phyloP scores from a whole-genome alignment of 2,329 filamentous ascomycete genomes.

The Fusarium musae region DNA sequence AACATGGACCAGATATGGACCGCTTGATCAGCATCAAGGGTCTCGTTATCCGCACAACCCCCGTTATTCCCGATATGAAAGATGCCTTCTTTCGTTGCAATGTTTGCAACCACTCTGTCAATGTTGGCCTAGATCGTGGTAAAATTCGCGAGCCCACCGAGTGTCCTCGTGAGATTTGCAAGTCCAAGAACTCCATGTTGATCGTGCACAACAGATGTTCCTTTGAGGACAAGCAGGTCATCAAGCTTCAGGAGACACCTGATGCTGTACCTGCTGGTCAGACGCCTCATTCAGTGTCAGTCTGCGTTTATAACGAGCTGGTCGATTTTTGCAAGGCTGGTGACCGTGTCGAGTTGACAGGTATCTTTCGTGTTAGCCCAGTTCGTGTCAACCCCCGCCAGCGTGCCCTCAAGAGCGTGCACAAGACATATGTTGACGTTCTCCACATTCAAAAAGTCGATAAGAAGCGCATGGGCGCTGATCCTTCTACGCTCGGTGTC shows the following conservation, averaged over 20 bases:
- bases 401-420: constrained; percentile 90
- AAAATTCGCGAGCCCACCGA: constrained; percentile 94
- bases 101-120: constrained; percentile 89
- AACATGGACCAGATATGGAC: constrained; percentile 79
- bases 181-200: constrained; percentile 94
- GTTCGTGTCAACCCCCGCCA: constrained; percentile 95
- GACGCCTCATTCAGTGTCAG: constrained; percentile 95
- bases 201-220: constrained; percentile 95
- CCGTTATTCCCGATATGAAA: constrained; percentile 99
- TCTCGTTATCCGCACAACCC: constrained; percentile 92
- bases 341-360: constrained; percentile 94
- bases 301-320: constrained; percentile 95
- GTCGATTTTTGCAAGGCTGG: constrained; percentile 98
- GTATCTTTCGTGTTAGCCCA: constrained; percentile 94
- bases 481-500: constrained; percentile 87
- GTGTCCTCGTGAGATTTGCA: constrained; percentile 85
- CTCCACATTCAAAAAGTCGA: constrained; percentile 97
- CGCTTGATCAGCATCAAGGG: constrained; percentile 95
- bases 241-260: constrained; percentile 97
- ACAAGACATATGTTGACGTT: constrained; percentile 98
- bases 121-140: constrained; percentile 91
- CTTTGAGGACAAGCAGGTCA: constrained; percentile 98
- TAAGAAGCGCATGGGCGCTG: constrained; percentile 91
- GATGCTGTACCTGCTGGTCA: constrained; percentile 95
- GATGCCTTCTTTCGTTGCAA: constrained; percentile 98